Evolutionary conservation across 768 basidiomycete genomes (phyloP).

Genomic region (Mrakia frigida): DNA sequence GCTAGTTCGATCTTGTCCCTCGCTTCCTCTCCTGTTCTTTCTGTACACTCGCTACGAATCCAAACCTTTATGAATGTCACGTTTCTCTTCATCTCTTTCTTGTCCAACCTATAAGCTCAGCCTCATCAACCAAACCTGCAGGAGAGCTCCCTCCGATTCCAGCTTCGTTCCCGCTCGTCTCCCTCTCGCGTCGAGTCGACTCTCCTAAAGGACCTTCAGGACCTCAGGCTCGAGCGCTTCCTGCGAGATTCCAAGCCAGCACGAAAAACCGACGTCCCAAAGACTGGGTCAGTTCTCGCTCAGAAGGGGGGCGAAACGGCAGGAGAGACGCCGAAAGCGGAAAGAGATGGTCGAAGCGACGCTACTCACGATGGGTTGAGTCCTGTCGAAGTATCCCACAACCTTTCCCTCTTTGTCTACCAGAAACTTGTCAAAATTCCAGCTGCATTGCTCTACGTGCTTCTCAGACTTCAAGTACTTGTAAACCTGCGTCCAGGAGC

Average conservation of each 20-base stretch:
- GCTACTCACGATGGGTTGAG: constrained; percentile 40
- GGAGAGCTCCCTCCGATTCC: neutral
- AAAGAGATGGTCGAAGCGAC: neutral
- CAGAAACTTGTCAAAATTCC: constrained; percentile 42
- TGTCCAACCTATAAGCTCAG: neutral
- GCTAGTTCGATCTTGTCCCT: no score
- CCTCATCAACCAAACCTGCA: neutral
- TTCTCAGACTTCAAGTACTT: constrained; percentile 42
- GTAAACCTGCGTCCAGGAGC: constrained; percentile 37
- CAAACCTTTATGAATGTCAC: neutral
- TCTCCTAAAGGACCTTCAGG: neutral
- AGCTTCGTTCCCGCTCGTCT: no score
- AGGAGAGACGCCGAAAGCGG: neutral
- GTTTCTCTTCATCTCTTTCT: neutral
- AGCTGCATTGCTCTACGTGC: constrained; percentile 42
- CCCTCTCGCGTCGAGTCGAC: no score
- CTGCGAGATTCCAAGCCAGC: neutral
- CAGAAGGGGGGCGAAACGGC: neutral
- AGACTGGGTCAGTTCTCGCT: constrained; percentile 28
- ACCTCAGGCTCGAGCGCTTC: neutral
- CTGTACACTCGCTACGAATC: neutral
- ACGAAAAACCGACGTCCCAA: constrained; percentile 31
- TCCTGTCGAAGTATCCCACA: constrained; percentile 42
- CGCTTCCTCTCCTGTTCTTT: no score
- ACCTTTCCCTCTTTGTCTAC: constrained; percentile 41